Base-by-base conservation (phyloP, 768 basidiomycete genomes). In the Coprinopsis sp. region DNA sequence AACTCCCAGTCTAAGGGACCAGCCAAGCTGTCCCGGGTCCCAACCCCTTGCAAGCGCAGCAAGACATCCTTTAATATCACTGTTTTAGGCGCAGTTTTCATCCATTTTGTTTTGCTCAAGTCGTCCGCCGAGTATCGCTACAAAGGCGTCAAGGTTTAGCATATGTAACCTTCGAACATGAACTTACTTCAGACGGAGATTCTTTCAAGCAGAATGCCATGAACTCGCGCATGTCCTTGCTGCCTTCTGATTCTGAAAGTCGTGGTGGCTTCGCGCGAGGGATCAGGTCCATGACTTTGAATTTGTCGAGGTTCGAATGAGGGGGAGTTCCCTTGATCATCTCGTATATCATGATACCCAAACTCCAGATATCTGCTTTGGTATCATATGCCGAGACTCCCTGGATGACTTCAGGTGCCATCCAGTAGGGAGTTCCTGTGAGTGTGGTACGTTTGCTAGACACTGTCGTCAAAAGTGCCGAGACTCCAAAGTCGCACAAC, bases 381-480 rank as follows among this genome's bases (percentile, higher is more conserved):
- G 89, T 87, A 59, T 99, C 95, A 64, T 99, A 98, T 33, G 83
- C 76, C n/a, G 91, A 81, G 10, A 88, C 84, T 8, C 77, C 76
- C 53, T 91, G 88, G 13, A 95, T 90, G 3, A 98, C 92, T 65
- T 99, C 96, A 0, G 96, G 96, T 0, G 96, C 96, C 96, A 99
- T 99, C 95, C 95, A 98, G 62, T 96, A 91, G 0, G 94, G 95
- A 1, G 96, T 98, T 1, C 96, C 96, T 51, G 94, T 91, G 58
- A 98, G 79, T 0, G 96, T 99, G 43, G 94, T 92, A 19, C 96
- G 82, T 64, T 98, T 98, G 63, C 91, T 91, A 10, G 84, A 82
- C 2, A 82, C 74, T 13, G 82, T 89, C 21, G 82, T 79, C 44
- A 97, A 78, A 29, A 96, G 79, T 2, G 94, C 96, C 3, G 95